These are phyloP conservation scores for Onygenales sp. DNA, from an alignment of 2,329 filamentous ascomycete genomes.

Conservation along the genomic window DNA sequence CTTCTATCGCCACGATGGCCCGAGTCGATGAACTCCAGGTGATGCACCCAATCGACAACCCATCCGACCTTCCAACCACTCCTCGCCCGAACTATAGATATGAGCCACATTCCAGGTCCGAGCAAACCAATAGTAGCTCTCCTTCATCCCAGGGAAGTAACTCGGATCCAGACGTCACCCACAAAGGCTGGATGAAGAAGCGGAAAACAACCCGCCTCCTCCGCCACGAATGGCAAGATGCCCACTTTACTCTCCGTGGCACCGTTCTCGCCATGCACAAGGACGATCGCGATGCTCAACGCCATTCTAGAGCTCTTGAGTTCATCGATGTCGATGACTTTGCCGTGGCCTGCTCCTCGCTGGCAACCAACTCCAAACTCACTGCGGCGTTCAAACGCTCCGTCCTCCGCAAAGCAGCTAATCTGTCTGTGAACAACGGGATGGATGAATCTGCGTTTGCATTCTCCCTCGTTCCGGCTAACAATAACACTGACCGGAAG, in stretches of 20 bases:
- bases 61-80: constrained; percentile 17
- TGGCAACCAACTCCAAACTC: constrained; percentile 69
- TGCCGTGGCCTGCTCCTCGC: constrained; percentile 31
- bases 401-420: constrained; percentile 23
- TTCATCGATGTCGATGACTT: constrained; percentile 31
- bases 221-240: constrained; percentile 87
- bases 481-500: constrained; percentile 36
- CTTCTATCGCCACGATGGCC: constrained; percentile 18
- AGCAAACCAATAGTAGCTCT: not conserved
- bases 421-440: constrained; percentile 6
- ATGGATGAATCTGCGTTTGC: constrained; percentile 26
- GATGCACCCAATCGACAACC: constrained; percentile 22
- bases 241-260: constrained; percentile 77
- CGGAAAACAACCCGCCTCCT: constrained; percentile 81
- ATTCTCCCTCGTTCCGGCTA: constrained; percentile 33
- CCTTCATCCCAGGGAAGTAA: not conserved
- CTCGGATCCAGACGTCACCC: constrained; percentile 44
- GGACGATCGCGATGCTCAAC: constrained; percentile 17
- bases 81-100: constrained; percentile 5
- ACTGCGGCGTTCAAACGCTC: constrained; percentile 68
- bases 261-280: constrained; percentile 46
- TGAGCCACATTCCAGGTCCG: constrained; percentile 13
- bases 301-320: constrained; percentile 20
- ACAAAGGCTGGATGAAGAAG: constrained; percentile 89
- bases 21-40: constrained; percentile 19